These are phyloP conservation scores for Arthrobotrys conoides DNA, from an alignment of 2,329 filamentous ascomycete genomes.

Conservation along the genomic window DNA sequence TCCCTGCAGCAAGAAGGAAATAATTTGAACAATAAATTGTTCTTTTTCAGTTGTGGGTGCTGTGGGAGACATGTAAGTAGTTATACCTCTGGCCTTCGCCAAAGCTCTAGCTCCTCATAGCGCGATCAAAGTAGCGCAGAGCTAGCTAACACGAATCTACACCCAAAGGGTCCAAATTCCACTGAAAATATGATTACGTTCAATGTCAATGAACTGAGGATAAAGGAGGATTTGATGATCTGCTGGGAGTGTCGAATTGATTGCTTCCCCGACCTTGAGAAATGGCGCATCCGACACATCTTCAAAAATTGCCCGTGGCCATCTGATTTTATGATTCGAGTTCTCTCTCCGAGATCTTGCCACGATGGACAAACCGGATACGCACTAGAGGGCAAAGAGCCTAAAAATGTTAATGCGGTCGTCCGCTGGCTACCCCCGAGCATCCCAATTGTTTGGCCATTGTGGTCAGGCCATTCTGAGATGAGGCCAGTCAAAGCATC, in stretches of 20 bases:
- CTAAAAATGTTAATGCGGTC: background rate
- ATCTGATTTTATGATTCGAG: conserved; percentile 36
- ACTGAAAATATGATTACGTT: conserved; percentile 17
- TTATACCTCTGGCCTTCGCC: no score
- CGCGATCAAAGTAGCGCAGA: no score
- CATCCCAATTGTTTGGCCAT: conserved; percentile 30
- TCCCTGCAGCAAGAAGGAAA: no score
- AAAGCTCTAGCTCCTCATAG: no score
- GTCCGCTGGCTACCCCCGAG: conserved; percentile 32
- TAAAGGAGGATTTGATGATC: conserved; percentile 27
- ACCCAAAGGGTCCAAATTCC: background rate
- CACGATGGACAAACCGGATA: conserved; percentile 9
- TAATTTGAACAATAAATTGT: background rate
- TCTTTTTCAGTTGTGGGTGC: background rate
- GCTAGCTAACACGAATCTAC: no score
- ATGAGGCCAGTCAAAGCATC: no score
- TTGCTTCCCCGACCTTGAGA: background rate
- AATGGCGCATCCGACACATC: conserved; percentile 7
- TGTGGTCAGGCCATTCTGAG: no score
- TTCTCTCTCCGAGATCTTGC: conserved; percentile 29
- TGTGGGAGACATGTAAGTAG: conserved; percentile 9
- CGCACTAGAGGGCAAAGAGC: conserved; percentile 17
- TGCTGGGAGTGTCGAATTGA: background rate
- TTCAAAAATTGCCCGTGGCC: background rate
- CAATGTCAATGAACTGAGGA: background rate